Evolutionary conservation across 2,329 filamentous ascomycete genomes (phyloP), one percentile per base, ranked within the genome.

Genomic region (Diaporthe vaccinii): DNA sequence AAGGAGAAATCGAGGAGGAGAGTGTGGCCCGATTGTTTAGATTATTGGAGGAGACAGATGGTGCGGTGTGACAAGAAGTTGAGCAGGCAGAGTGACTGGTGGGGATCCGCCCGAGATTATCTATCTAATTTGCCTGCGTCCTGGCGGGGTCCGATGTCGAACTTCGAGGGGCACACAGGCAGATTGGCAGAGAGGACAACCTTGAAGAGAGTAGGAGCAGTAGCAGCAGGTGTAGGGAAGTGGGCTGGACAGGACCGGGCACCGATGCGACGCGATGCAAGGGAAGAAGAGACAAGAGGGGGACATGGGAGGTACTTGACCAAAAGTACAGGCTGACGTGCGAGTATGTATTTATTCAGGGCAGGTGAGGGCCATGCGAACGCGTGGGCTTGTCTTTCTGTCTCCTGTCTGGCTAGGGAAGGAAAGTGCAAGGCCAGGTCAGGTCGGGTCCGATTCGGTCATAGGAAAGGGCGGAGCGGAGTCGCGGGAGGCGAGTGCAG

Each of bases 291-390:
- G 20, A 28, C n/a, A 58, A 39, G 8, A 7, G 17, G 36, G 46
- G 62, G 61, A 75, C 68, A 61, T 75, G 39, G 55, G 65, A 61
- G 72, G 59, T 76, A 76, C 72, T 22, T 72, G 51, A 68, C 14
- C 34, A 44, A 28, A 72, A 59, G 70, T 73, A 73, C 58, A 49
- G 31, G 2, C 34, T 25, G 34, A 39, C 14, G 22, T 36, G 46
- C 62, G 31, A 39, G 62, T 25, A 17, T 53, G 68, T 74, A 72
- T 72, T 59, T 61, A 61, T 44, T 68, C 36, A 8, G 39, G 39
- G 22, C n/a, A 34, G 25, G 15, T 28, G 28, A 31, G 28, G 20
- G 34, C 15, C 57, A 72, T 72, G 44, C 70, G 25, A 49, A 68
- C 46, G 46, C 20, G 46, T 68, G 62, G 62, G 62, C 8, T 36